Conservation (phyloP, 2,329 filamentous ascomycete species). For the Aurifilum marmelostoma region DNA sequence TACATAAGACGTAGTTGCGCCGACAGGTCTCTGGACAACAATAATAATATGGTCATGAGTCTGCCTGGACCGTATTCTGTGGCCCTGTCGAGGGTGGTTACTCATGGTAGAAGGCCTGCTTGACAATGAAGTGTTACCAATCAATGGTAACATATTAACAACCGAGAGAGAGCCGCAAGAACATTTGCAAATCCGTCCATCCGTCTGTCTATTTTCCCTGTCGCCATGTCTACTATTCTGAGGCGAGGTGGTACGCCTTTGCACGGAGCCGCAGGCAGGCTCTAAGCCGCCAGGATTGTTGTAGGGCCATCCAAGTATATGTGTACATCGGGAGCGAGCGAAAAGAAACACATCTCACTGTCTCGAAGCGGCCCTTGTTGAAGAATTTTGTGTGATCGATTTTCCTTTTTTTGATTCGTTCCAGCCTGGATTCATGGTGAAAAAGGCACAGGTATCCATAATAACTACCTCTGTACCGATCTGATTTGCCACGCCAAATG, state of each 20-base stretch:
- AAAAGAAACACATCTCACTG: constrained; percentile 26
- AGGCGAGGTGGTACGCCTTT: not conserved
- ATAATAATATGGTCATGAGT: not conserved
- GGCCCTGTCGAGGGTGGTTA: too few species aligned
- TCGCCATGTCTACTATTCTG: not conserved
- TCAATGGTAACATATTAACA: not conserved
- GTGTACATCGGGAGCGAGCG: constrained; percentile 7
- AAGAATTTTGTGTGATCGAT: constrained; percentile 29
- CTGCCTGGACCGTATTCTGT: too few species aligned
- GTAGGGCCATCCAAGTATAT: not conserved
- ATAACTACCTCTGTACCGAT: constrained; percentile 43
- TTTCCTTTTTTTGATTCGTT: constrained; percentile 38
- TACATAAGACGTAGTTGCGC: not conserved
- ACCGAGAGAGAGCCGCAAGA: not conserved
- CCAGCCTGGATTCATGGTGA: constrained; percentile 39
- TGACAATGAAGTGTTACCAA: not conserved
- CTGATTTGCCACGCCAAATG: constrained; percentile 48
- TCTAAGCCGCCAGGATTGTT: constrained; percentile 1
- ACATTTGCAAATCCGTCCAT: not conserved
- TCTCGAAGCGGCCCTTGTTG: constrained; percentile 27
- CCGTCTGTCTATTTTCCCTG: not conserved
- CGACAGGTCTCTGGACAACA: not conserved
- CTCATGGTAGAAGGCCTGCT: not conserved
- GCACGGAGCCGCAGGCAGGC: constrained; percentile 8
- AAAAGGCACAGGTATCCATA: constrained; percentile 38